phyloP scores from a whole-genome alignment of 2,329 filamentous ascomycete genomes.

The Ciborinia camelliae region DNA sequence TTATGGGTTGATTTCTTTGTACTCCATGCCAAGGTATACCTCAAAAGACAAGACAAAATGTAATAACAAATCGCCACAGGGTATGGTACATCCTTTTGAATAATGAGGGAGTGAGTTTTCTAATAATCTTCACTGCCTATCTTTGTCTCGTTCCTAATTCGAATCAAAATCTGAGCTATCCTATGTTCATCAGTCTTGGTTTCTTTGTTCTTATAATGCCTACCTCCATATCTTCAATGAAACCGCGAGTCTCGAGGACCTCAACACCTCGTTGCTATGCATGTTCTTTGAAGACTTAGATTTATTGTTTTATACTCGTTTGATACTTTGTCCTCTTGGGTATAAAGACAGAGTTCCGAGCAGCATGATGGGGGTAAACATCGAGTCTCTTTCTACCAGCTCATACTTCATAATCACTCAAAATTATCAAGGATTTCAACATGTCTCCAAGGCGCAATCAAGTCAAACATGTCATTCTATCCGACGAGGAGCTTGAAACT shows the following conservation, averaged over 20 bases:
- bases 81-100: too few species aligned
- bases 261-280: neutral
- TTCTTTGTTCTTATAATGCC: neutral
- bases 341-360: neutral
- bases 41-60: neutral
- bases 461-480: constrained; percentile 5
- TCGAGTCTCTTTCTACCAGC: neutral
- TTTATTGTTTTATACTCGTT: constrained; percentile 1
- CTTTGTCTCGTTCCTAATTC: neutral
- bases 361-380: neutral
- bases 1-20: too few species aligned
- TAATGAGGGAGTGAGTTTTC: neutral
- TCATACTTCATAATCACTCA: neutral
- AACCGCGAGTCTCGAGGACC: neutral
- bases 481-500: constrained; percentile 6
- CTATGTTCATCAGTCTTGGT: neutral
- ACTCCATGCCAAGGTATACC: too few species aligned
- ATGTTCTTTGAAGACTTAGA: neutral
- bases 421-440: neutral
- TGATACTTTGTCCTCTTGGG: neutral
- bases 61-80: neutral
- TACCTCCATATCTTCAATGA: neutral
- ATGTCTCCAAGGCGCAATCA: neutral
- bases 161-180: neutral
- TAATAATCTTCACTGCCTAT: neutral